Evolutionary conservation across 2,329 filamentous ascomycete species (phyloP).

Genomic region (Albophoma yamanashiensis): DNA sequence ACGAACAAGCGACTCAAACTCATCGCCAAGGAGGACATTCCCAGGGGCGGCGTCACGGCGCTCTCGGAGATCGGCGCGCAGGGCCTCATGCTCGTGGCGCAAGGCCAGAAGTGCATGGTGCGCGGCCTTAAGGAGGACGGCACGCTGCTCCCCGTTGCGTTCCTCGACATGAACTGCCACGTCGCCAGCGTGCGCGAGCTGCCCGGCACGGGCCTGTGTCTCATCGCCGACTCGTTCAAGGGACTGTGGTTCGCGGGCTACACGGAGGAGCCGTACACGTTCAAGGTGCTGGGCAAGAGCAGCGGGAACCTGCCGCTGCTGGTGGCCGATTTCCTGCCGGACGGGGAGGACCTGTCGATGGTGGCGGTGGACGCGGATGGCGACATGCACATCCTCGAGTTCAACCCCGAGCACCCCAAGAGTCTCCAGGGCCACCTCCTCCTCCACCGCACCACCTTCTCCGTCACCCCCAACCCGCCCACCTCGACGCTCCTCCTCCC

Average conservation of each 20-base stretch:
- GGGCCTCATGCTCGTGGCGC: constrained; percentile 79
- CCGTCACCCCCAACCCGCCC: constrained; percentile 67
- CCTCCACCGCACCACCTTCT: constrained; percentile 79
- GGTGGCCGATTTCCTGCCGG: constrained; percentile 78
- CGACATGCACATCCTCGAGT: constrained; percentile 82
- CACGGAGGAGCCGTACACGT: constrained; percentile 91
- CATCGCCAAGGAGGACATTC: constrained; percentile 79
- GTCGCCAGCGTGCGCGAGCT: constrained; percentile 79
- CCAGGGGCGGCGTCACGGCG: constrained; percentile 83
- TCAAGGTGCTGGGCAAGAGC: constrained; percentile 87
- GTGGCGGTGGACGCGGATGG: constrained; percentile 75
- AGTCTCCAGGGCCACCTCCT: constrained; percentile 82
- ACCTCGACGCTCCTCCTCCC: constrained; percentile 68
- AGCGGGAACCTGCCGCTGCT: constrained; percentile 67
- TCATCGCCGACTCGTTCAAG: constrained; percentile 85
- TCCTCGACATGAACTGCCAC: constrained; percentile 95
- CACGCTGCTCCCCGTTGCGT: constrained; percentile 83
- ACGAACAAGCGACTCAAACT: constrained; percentile 79
- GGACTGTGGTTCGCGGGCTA: constrained; percentile 96
- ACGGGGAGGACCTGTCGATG: constrained; percentile 73
- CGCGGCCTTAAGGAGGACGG: constrained; percentile 92
- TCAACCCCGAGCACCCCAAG: constrained; percentile 91
- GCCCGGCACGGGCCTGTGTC: constrained; percentile 70
- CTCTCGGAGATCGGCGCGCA: constrained; percentile 77
- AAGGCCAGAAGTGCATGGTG: constrained; percentile 97